Conservation (phyloP, 2,329 filamentous ascomycete genomes). For the Neodidymelliopsis sp. region DNA sequence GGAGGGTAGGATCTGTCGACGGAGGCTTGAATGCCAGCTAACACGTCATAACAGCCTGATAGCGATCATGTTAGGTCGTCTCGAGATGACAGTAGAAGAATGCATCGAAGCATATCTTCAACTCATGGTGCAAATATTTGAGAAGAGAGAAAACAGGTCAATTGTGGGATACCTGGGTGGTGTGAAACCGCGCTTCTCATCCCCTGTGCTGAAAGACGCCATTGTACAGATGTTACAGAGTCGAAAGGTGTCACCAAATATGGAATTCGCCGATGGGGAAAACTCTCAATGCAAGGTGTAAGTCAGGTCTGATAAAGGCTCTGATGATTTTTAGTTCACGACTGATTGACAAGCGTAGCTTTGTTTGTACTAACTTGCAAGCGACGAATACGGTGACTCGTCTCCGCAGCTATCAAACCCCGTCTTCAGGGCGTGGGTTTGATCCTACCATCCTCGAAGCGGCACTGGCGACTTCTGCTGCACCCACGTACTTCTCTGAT, state of each 20-base stretch:
- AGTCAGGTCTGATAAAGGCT: neutral
- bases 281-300: slow-evolving; percentile 5
- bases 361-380: slow-evolving; percentile 4
- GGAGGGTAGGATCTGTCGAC: slow-evolving; percentile 20
- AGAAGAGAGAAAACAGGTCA: neutral
- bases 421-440: slow-evolving; percentile 14
- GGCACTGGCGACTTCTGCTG: slow-evolving; percentile 31
- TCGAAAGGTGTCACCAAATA: neutral
- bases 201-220: slow-evolving; percentile 4
- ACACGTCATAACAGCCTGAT: slow-evolving; percentile 15
- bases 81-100: slow-evolving; percentile 24
- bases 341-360: neutral
- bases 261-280: neutral
- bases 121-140: slow-evolving; percentile 15
- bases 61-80: slow-evolving; percentile 30
- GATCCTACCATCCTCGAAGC: slow-evolving; percentile 35
- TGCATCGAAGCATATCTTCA: slow-evolving; percentile 21
- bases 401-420: slow-evolving; percentile 42
- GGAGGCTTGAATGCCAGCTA: neutral
- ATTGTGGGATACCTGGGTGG: neutral
- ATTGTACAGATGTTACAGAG: slow-evolving; percentile 4
- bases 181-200: slow-evolving; percentile 17
- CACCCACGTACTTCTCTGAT: slow-evolving; percentile 36
- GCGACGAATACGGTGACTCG: slow-evolving; percentile 29
- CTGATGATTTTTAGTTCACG: too few species aligned